Conservation (phyloP, 2,329 filamentous ascomycete genomes). For the Leptosphaerulina australis region DNA sequence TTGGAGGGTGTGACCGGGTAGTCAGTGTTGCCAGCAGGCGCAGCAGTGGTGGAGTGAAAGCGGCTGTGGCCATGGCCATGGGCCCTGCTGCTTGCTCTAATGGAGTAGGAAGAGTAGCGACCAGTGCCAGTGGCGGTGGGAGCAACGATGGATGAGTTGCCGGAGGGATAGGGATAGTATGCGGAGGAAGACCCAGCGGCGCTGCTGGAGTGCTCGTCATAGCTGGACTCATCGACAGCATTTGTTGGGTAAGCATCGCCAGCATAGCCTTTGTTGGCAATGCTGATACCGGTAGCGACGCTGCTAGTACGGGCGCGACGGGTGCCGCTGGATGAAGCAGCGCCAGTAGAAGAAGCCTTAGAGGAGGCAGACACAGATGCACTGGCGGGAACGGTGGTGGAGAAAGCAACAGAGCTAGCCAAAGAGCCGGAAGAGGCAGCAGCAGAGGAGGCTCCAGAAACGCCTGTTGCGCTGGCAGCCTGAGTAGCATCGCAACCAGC, state of each 20-base stretch:
- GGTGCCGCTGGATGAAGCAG: constrained; percentile 5
- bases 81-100: constrained; percentile 1
- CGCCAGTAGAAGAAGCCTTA: neutral
- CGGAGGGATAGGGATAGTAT: constrained; percentile 7
- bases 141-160: constrained; percentile 10
- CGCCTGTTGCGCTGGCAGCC: too few species aligned
- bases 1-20: constrained; percentile 5
- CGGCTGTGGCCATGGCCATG: constrained; percentile 19
- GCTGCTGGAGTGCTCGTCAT: neutral
- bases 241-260: constrained; percentile 4
- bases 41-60: constrained; percentile 15
- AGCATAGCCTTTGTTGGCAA: constrained; percentile 23
- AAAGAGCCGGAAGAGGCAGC: constrained; percentile 5
- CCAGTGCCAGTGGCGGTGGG: constrained; percentile 13
- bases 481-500: constrained; percentile 31
- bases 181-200: neutral
- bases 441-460: constrained; percentile 3
- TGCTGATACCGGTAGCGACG: constrained; percentile 16
- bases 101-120: neutral
- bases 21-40: constrained; percentile 15
- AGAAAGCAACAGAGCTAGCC: constrained; percentile 1
- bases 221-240: neutral
- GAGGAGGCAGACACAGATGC: constrained; percentile 14
- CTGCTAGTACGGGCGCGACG: constrained; percentile 3
- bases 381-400: constrained; percentile 2